These are phyloP conservation scores for Tricholoma terreum DNA, from an alignment of 768 basidiomycete species.

Conservation along the genomic window DNA sequence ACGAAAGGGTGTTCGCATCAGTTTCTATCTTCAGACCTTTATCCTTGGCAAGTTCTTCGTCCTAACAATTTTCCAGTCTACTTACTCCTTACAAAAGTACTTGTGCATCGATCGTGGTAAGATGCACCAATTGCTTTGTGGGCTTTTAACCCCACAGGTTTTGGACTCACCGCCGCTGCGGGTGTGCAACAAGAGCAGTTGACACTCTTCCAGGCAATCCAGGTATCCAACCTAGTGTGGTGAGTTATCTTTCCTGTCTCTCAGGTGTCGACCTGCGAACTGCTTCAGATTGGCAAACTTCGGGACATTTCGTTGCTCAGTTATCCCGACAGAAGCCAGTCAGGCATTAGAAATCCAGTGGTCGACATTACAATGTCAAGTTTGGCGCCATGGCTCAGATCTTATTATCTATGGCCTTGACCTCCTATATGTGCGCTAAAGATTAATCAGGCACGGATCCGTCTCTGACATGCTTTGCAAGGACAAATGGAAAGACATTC, in stretches of 20 bases:
- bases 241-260: constrained; percentile 11
- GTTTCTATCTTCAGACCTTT: constrained; percentile 28
- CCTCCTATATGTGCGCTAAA: constrained; percentile 32
- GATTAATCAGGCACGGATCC: not conserved
- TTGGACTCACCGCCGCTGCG: constrained; percentile 38
- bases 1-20: constrained; percentile 32
- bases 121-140: constrained; percentile 39
- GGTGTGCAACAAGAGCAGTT: constrained; percentile 31
- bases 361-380: constrained; percentile 28
- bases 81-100: constrained; percentile 24
- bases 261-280: not conserved
- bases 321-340: constrained; percentile 37
- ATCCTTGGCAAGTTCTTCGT: constrained; percentile 19
- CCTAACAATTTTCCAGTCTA: not conserved
- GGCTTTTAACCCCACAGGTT: constrained; percentile 41
- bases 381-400: constrained; percentile 39
- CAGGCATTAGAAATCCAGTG: constrained; percentile 8
- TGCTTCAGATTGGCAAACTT: constrained; percentile 39
- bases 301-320: constrained; percentile 37
- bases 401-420: constrained; percentile 35
- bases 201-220: constrained; percentile 38
- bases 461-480: constrained; percentile 7
- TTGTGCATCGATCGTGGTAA: constrained; percentile 40
- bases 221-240: constrained; percentile 42
- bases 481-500: constrained; percentile 29